Percentiles rank a stretch among this genome's conserved stretches.
phyloP scores from a whole-genome alignment of 805 yeast genomes.

The Candida germanica region DNA sequence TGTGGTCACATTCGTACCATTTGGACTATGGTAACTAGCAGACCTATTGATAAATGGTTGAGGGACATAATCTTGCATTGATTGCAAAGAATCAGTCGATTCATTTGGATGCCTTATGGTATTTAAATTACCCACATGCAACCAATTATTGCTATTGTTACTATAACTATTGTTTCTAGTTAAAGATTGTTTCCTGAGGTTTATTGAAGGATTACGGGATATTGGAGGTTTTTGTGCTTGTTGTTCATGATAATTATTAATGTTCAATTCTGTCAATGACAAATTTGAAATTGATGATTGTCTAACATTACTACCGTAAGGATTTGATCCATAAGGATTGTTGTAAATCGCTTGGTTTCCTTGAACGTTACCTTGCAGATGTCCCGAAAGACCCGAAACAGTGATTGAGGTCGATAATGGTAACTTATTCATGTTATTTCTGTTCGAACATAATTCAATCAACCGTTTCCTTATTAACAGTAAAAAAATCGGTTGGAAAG shows the following conservation, averaged over 20 bases:
- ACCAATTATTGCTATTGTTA: slow-evolving; percentile 29
- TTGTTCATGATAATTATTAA: slow-evolving; percentile 25
- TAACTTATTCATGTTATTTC: slow-evolving; percentile 15
- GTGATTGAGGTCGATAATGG: slow-evolving; percentile 26
- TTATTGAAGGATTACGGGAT: slow-evolving; percentile 35
- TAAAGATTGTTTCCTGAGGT: slow-evolving; percentile 41
- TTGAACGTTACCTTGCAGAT: slow-evolving; percentile 1
- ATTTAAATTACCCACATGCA: slow-evolving; percentile 42
- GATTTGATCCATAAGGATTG: slow-evolving; percentile 4
- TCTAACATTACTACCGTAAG: slow-evolving; percentile 18
- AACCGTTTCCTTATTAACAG: slow-evolving; percentile 41
- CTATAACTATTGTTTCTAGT: slow-evolving; percentile 39
- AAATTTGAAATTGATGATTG: slow-evolving; percentile 41
- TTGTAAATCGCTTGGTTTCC: slow-evolving; percentile 3
- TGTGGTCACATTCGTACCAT: slow-evolving; percentile 6
- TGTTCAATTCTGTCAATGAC: slow-evolving; percentile 38
- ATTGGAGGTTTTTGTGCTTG: slow-evolving; percentile 13
- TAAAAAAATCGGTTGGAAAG: slow-evolving; percentile 37
- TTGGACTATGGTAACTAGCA: slow-evolving; percentile 15
- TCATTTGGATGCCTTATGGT: slow-evolving; percentile 21
- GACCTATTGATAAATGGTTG: slow-evolving; percentile 35
- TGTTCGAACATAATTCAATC: slow-evolving; percentile 35
- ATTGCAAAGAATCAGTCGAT: slow-evolving; percentile 43
- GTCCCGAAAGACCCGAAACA: slow-evolving; percentile 14
- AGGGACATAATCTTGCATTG: slow-evolving; percentile 44